phyloP scores from a whole-genome alignment of 1,139 yeast genomes.

The Lodderomyces theae region DNA sequence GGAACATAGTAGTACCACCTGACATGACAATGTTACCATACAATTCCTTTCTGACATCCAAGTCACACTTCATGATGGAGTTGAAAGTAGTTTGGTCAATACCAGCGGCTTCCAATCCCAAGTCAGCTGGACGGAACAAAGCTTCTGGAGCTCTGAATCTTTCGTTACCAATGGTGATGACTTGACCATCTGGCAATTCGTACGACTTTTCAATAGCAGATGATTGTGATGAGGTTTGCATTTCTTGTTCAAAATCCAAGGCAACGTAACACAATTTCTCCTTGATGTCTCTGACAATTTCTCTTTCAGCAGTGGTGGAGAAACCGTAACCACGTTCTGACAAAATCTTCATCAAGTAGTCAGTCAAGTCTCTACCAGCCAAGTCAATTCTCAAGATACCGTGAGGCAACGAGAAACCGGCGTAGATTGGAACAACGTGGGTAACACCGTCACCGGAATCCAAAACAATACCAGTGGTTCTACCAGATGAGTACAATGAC shows the following conservation, averaged over 20 bases:
- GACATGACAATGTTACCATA: slow-evolving; percentile 99
- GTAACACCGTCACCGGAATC: slow-evolving; percentile 99
- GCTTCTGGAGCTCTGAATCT: slow-evolving; percentile 99
- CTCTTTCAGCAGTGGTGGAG: slow-evolving; percentile 99
- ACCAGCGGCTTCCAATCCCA: slow-evolving; percentile 99
- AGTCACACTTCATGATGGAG: slow-evolving; percentile 99
- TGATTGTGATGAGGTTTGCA: slow-evolving; percentile 98
- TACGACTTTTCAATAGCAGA: slow-evolving; percentile 97
- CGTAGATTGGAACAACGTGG: slow-evolving; percentile 99
- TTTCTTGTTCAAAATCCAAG: slow-evolving; percentile 93
- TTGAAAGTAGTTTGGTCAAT: slow-evolving; percentile 99
- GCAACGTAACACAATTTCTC: slow-evolving; percentile 99
- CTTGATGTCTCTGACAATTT: slow-evolving; percentile 98
- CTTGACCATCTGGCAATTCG: slow-evolving; percentile 99
- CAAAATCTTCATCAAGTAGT: slow-evolving; percentile 96
- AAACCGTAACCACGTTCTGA: slow-evolving; percentile 98
- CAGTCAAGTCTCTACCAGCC: slow-evolving; percentile 99
- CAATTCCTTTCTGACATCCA: slow-evolving; percentile 98
- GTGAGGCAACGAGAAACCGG: slow-evolving; percentile 99
- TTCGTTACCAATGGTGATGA: slow-evolving; percentile 98
- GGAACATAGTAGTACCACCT: slow-evolving; percentile 99
- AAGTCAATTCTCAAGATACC: slow-evolving; percentile 98
- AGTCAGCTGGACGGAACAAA: slow-evolving; percentile 96
- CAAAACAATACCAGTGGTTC: slow-evolving; percentile 99
- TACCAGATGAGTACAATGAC: slow-evolving; percentile 97